These are phyloP conservation scores for Angomonas deanei DNA, from an alignment of 208 protist genomes.

Conservation along the genomic window DNA sequence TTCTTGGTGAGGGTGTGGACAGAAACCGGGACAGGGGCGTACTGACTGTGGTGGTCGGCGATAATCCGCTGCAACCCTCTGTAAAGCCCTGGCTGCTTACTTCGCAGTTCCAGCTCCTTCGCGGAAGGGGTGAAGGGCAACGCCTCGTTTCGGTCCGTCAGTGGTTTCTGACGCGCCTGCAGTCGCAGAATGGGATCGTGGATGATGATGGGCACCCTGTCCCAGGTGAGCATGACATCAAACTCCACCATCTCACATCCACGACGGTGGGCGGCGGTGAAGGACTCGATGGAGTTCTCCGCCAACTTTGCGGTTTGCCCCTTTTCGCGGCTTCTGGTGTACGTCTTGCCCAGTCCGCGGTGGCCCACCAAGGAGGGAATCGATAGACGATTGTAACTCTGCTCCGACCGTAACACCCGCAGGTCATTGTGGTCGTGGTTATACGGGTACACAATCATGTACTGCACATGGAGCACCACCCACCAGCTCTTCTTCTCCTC, in stretches of 20 bases:
- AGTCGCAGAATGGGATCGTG: conserved; percentile 75
- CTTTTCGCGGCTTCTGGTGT: conserved; percentile 29
- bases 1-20: no score
- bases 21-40: no score
- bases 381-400: conserved; percentile 39
- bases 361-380: conserved; percentile 69
- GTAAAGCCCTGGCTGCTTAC: no score
- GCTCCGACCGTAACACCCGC: conserved; percentile 51
- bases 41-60: no score
- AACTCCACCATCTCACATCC: conserved; percentile 78
- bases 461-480: conserved; percentile 58
- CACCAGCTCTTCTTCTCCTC: background rate
- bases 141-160: no score
- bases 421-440: conserved; percentile 27
- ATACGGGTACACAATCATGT: conserved; percentile 46
- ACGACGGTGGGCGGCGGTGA: conserved; percentile 66
- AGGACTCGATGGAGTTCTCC: conserved; percentile 69
- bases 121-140: no score
- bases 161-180: conserved; percentile 47
- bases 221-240: conserved; percentile 78
- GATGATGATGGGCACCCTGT: conserved; percentile 70
- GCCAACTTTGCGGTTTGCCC: conserved; percentile 41
- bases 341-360: conserved; percentile 75
- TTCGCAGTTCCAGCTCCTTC: no score
- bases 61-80: no score